A percentile compares a stretch with the other conserved stretches of the same genome.
Conservation (phyloP, 1,139 yeast genomes). For the Blastobotrys indianensis region DNA sequence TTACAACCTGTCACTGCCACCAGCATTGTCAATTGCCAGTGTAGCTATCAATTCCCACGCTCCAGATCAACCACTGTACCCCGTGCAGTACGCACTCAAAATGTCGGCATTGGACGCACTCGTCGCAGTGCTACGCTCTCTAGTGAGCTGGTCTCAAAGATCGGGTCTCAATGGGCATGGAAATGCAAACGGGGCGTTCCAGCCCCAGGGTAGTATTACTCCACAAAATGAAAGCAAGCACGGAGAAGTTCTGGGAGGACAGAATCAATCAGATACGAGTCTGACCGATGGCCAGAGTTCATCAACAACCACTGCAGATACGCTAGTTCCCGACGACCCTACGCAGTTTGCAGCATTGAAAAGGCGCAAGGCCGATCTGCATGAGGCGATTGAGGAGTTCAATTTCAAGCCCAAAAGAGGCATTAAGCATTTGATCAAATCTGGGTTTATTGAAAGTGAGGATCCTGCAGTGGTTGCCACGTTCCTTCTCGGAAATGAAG, state of each 20-base stretch:
- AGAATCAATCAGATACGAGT: constrained; percentile 3
- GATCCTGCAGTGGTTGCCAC: constrained; percentile 66
- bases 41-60: constrained; percentile 43
- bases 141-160: constrained; percentile 84
- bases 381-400: constrained; percentile 74
- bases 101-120: constrained; percentile 74
- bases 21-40: constrained; percentile 68
- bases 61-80: constrained; percentile 44
- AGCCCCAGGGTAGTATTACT: constrained; percentile 6
- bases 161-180: too few species aligned
- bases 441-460: constrained; percentile 57
- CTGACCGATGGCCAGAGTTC: constrained; percentile 12
- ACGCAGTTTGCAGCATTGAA: constrained; percentile 81
- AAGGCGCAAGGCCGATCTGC: constrained; percentile 72
- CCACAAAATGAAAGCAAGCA: background rate
- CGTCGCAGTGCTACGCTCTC: constrained; percentile 75
- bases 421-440: constrained; percentile 50
- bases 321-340: constrained; percentile 51
- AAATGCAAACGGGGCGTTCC: constrained; percentile 11
- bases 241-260: background rate
- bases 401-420: constrained; percentile 85
- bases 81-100: constrained; percentile 69
- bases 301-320: constrained; percentile 12
- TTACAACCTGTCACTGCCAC: constrained; percentile 65
- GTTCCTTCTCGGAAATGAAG: constrained; percentile 70